Conservation (phyloP, 2,329 filamentous ascomycete species). For the Epichloe festucae region DNA sequence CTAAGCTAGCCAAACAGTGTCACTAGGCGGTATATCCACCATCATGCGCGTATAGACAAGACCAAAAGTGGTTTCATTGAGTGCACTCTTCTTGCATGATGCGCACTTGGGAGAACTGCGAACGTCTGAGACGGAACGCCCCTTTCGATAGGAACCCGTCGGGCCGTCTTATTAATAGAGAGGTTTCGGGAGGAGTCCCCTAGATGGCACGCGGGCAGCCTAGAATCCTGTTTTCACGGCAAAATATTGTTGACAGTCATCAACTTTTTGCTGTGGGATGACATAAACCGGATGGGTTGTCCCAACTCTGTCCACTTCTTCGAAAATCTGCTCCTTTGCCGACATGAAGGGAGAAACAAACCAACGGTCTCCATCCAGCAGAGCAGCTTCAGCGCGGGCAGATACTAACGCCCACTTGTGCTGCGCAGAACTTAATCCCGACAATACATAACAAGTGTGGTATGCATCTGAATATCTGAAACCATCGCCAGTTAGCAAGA, state of each 20-base stretch:
- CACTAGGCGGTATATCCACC: neutral
- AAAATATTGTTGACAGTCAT: slow-evolving; percentile 53
- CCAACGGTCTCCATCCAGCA: slow-evolving; percentile 29
- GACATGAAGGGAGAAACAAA: slow-evolving; percentile 35
- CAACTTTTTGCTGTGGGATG: slow-evolving; percentile 58
- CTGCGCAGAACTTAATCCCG: slow-evolving; percentile 72
- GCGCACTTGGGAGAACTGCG: neutral
- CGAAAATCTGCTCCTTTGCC: slow-evolving; percentile 49
- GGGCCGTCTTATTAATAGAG: too few species aligned
- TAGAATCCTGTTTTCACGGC: slow-evolving; percentile 44
- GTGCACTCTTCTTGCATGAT: neutral
- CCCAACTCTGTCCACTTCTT: slow-evolving; percentile 55
- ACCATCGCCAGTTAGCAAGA: slow-evolving; percentile 2
- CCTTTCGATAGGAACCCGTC: neutral
- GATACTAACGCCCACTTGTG: slow-evolving; percentile 43
- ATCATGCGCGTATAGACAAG: neutral
- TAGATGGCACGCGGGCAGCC: slow-evolving; percentile 5
- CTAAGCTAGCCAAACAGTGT: neutral
- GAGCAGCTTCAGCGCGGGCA: slow-evolving; percentile 19
- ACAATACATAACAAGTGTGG: slow-evolving; percentile 84
- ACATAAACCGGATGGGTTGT: slow-evolving; percentile 76
- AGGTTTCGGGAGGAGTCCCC: neutral
- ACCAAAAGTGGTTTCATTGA: neutral
- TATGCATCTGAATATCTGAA: slow-evolving; percentile 68
- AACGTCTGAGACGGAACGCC: neutral